Conservation (phyloP, 2,329 filamentous ascomycete species). For the Colletotrichum caudatum region DNA sequence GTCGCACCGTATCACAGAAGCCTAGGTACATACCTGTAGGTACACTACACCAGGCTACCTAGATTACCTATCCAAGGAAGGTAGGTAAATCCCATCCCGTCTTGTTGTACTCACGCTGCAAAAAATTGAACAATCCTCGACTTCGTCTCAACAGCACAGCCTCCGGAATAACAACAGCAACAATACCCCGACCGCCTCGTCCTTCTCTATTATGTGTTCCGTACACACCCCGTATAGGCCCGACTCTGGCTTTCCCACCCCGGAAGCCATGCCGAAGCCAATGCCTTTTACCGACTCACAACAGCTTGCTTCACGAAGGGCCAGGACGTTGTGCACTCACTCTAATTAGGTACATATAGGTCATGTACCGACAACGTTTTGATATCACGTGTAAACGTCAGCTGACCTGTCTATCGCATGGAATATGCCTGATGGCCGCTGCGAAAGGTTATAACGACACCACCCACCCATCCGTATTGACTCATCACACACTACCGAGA, state of each 20-base stretch:
- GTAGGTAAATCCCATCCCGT: not conserved
- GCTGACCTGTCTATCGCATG: slow-evolving; percentile 27
- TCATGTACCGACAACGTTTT: slow-evolving; percentile 14
- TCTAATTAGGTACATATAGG: too few species aligned
- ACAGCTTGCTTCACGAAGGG: not conserved
- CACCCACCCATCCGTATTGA: not conserved
- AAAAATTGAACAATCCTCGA: slow-evolving; percentile 18
- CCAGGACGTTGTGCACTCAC: not conserved
- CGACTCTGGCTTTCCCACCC: slow-evolving; percentile 8
- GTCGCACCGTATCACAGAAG: not conserved
- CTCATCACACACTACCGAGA: slow-evolving; percentile 1
- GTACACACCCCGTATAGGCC: slow-evolving; percentile 3
- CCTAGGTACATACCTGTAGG: not conserved
- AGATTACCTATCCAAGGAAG: not conserved
- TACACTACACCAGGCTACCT: not conserved
- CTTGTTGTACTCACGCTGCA: not conserved
- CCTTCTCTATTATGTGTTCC: not conserved
- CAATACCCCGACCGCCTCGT: not conserved
- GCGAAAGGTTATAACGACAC: not conserved
- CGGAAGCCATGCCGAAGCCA: slow-evolving; percentile 14
- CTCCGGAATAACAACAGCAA: slow-evolving; percentile 26
- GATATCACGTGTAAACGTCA: slow-evolving; percentile 40
- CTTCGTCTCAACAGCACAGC: slow-evolving; percentile 32
- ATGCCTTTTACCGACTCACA: not conserved
- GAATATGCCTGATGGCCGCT: not conserved